Base-by-base conservation (phyloP, 345 rosid genomes). In the Raphanus sativus region DNA sequence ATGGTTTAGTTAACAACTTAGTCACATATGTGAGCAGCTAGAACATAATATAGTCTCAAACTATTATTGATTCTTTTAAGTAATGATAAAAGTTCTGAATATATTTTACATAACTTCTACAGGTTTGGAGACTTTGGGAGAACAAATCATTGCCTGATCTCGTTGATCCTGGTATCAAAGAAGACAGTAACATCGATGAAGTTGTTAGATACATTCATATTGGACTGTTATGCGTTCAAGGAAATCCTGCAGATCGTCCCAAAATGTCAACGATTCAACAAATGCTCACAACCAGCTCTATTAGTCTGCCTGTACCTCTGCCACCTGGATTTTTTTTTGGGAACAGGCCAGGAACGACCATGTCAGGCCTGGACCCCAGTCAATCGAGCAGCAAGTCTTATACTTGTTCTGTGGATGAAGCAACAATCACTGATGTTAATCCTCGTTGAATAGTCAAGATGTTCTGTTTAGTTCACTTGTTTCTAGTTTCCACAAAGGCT, bases 151-250 rank as follows among this genome's bases (percentile, higher is more conserved):
- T 62, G 60, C 3, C 15, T 50, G 78, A 67, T 0, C 52, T 74
- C 4, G 0, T 74, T 8, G 82, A 79, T 61, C 55, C 75, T 0
- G 0, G 8, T 32, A 79, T 74, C 10, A 58, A 0, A 30, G 70
- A 68, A 16, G 63, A 26, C 10, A 34, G 15, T 62, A 26, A 16
- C 17, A 79, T 1, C 0, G 69, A 68, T 73, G 78, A 79, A 68
- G 65, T 67, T 2, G 42, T 16, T 11, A 68, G 82, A 62, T 68
- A 62, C 17, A 74, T 79, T 2, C 82, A 79, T 30, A 79, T 79
- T 62, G 78, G 78, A 24, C 45, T 79, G 3, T 68, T 79, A 62
- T 79, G 82, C 4, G 82, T 79, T 67, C 82, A 79, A 79, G 82
- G 67, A 73, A 72, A 62, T 62, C 74, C 78, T 7, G 34, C 50